Conservation (phyloP, 1,139 yeast species). For the Lodderomyces jiufengensis region DNA sequence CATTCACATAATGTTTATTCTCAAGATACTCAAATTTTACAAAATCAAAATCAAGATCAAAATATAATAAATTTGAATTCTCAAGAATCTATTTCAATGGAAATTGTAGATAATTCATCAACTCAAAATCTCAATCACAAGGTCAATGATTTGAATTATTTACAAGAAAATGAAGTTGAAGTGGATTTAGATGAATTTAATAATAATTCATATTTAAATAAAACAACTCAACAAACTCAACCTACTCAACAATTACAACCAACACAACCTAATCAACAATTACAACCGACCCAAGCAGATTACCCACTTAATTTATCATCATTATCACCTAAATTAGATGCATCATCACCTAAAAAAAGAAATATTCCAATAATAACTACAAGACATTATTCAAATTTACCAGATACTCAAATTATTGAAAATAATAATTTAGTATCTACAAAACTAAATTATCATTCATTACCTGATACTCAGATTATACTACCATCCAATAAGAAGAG, state of each 20-base stretch:
- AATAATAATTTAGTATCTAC: constrained; percentile 1
- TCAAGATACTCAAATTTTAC: not conserved
- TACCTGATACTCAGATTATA: constrained; percentile 7
- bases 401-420: constrained; percentile 3
- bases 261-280: no score
- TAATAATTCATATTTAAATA: no score
- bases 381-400: not conserved
- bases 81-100: not conserved
- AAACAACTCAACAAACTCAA: no score
- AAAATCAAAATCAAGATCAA: no score
- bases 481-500: not conserved
- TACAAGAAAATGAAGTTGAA: no score
- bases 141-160: no score
- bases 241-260: no score
- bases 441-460: constrained; percentile 3
- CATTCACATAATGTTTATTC: not conserved
- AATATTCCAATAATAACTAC: not conserved
- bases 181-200: no score
- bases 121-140: not conserved
- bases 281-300: not conserved
- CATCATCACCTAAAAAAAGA: not conserved
- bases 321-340: not conserved
- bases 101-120: not conserved
- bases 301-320: not conserved
- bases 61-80: not conserved